These are phyloP conservation scores for Trichosporon ovoides DNA, from an alignment of 1,284 basidiomycete species.

Conservation along the genomic window DNA sequence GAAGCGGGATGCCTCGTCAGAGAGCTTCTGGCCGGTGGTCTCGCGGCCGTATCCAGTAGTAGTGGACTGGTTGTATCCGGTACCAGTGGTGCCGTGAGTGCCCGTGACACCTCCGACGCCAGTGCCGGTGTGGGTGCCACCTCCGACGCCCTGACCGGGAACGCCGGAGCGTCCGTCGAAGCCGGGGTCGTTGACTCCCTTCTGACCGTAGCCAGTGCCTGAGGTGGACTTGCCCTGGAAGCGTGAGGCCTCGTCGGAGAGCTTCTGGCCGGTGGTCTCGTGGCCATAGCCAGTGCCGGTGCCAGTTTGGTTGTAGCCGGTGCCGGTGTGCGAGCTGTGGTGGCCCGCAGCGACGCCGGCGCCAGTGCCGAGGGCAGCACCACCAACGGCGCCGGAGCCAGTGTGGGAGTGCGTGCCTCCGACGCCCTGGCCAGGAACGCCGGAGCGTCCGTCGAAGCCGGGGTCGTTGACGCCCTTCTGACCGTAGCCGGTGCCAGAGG, in stretches of 20 bases:
- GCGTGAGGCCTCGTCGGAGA: neutral
- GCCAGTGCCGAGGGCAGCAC: neutral
- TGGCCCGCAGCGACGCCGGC: neutral
- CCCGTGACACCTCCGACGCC: neutral
- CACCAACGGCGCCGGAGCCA: neutral
- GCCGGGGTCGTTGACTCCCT: neutral
- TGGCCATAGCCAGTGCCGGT: neutral
- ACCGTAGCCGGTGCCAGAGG: neutral
- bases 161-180: neutral
- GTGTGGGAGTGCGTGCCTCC: neutral
- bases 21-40: neutral
- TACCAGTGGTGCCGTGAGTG: neutral
- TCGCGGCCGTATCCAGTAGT: neutral
- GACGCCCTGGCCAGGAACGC: neutral
- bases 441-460: neutral
- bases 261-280: neutral
- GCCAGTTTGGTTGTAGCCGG: too few relatives aligned
- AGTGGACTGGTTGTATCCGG: too few relatives aligned
- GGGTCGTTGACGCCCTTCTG: slow-evolving; percentile 2
- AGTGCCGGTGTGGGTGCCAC: neutral
- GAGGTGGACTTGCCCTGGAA: neutral
- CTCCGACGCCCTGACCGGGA: neutral
- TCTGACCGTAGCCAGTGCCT: neutral
- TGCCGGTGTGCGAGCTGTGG: too few relatives aligned
- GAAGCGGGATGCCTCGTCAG: neutral